Base-by-base conservation (phyloP, 345 rosid species). In the Turritis glabra region DNA sequence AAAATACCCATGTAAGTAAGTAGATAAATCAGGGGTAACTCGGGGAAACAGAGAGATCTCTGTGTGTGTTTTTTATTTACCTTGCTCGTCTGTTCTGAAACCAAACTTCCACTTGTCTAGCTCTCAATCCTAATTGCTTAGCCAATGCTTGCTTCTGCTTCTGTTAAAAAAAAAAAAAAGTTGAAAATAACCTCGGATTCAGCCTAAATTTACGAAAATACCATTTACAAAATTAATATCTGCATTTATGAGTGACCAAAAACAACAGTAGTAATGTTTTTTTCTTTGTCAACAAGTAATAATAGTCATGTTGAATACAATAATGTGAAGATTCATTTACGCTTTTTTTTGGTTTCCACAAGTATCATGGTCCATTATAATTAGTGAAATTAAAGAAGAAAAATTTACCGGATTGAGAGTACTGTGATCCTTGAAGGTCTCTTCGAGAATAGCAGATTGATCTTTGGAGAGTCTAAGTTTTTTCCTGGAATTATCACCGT, bases 81-180 rank as follows among this genome's bases (percentile, higher is more conserved):
- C 98, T 89, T 48, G 99, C 99, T 81, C 99, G 85, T 76, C 99
- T 85, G 85, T 95, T 95, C 71, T 95, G 99, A 80, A 95, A 95
- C 99, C 99, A 95, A 11, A 95, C 99, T 76, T 95, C 99, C 13
- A 95, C 98, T 70, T 95, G 98, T 55, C 99, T 83, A 7, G 98
- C 86, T 71, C 91, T 83, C 63, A 95, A 83, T 15, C 94, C 90
- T 51, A 95, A 84, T 80, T 89, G 92, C 78, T 90, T 87, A 8
- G 99, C 98, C 84, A 96, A 80, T 4, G 90, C 95, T 83, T 79
- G 19, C 77, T 92, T 96, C 63, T 96, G 98, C 76, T 90, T 96
- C 99, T 94, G 95, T 23, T n/a, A 61, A 47, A 2, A 48, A 0
- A n/a, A 27, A 2, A 2, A 3, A 47, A 0, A 19, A n/a, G 2